A percentile compares a stretch with the other conserved stretches of the same genome.
Evolutionary conservation across 768 basidiomycete genomes (phyloP).

Genomic region (Boletales sp.): DNA sequence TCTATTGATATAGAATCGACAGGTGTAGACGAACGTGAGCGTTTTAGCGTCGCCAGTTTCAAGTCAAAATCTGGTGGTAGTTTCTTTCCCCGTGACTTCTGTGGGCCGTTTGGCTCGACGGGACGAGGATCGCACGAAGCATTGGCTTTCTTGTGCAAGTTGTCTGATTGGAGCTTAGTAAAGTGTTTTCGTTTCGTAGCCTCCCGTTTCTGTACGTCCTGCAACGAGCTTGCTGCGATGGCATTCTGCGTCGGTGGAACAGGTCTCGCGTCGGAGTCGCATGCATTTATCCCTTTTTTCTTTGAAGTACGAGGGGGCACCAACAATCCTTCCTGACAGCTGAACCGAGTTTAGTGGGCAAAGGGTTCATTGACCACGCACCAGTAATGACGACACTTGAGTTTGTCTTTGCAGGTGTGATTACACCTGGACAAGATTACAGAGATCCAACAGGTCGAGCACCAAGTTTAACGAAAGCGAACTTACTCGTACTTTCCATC

Average conservation of each 20-base stretch:
- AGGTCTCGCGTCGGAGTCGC: constrained; percentile 5
- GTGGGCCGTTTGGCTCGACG: constrained; percentile 26
- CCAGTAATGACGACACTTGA: constrained; percentile 75
- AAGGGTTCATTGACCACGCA: constrained; percentile 12
- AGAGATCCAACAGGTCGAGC: neutral
- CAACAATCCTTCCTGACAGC: constrained; percentile 68
- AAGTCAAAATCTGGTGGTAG: constrained; percentile 46
- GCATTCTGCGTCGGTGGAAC: neutral
- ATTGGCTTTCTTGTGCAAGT: constrained; percentile 40
- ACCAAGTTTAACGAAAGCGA: neutral
- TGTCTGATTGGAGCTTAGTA: constrained; percentile 36
- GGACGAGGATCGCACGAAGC: constrained; percentile 38
- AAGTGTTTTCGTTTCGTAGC: constrained; percentile 17
- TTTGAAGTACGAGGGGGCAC: constrained; percentile 46
- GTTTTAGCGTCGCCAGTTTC: constrained; percentile 37
- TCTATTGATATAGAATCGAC: constrained; percentile 13
- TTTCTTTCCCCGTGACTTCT: constrained; percentile 12
- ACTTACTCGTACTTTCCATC: constrained; percentile 66
- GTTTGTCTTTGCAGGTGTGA: constrained; percentile 77
- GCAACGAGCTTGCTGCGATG: constrained; percentile 1
- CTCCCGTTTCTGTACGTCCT: constrained; percentile 1
- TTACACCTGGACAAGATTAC: constrained; percentile 54
- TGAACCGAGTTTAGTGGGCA: constrained; percentile 28
- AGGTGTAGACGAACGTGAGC: constrained; percentile 19
- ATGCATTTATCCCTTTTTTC: constrained; percentile 26